Base-by-base conservation (phyloP, 2,329 filamentous ascomycete genomes). In the Stagonosporopsis cucurbitacearum region DNA sequence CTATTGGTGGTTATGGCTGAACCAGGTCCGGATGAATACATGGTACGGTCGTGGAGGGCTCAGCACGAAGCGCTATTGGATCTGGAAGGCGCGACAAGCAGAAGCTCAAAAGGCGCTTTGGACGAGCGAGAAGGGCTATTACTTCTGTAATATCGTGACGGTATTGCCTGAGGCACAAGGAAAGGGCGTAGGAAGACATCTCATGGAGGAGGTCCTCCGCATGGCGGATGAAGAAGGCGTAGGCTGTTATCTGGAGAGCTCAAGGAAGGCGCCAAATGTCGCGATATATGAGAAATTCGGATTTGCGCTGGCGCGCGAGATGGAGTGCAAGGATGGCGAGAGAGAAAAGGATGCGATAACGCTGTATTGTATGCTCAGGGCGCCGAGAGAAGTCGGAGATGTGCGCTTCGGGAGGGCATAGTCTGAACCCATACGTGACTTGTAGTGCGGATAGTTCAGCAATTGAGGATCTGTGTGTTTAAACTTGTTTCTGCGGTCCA, bases 71-170 rank as follows among this genome's bases (percentile, higher is more conserved):
- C 83, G 89, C 6, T 91, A 91, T 69, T 87, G 84, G 72, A 88
- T 90, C 62, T 91, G 88, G 88, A 91, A 91, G 67, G 79, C 79
- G 4, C 80, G 83, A 6, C 88, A 92, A 71, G 80, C 82, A 0
- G 77, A 83, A 35, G 86, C 84, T 0, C 88, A 91, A 51, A 76
- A 77, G 0, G 75, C 82, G 23, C 74, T 90, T 3, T 91, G 88
- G 88, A 84, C 78, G 0, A 86, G 89, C 53, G 79, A 82, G 0
- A 78, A 81, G 5, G 89, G 89, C 0, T 91, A 91, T 67, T 91
- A 90, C 67, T 91, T 91, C 63, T 87, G 89, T 61, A 92, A 91
- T 66, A 89, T 91, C 58, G 85, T 91, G 65, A 87, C 88, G 0
- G 88, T 91, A 1, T 71, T 84, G 15, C 86, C 88, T 0, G 82